Percentiles rank a stretch among this genome's conserved stretches.
phyloP scores from a whole-genome alignment of 352 stramenopile species.

The Phytophthora parvispora region DNA sequence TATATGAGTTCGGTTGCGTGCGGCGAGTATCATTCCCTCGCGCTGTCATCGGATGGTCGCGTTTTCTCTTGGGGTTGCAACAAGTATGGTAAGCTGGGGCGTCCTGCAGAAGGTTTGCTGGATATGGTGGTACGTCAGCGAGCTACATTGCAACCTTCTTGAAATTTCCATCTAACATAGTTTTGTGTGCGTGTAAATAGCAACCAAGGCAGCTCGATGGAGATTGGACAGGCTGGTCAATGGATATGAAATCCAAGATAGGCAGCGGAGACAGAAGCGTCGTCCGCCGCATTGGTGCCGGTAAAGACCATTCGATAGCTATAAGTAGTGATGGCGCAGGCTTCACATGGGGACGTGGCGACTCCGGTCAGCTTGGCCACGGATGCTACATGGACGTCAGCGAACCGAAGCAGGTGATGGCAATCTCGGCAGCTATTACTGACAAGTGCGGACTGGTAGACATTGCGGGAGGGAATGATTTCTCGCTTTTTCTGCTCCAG shows the following conservation, averaged over 20 bases:
- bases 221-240: conserved; percentile 50
- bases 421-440: conserved; percentile 39
- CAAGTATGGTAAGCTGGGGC: conserved; percentile 71
- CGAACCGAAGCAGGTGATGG: conserved; percentile 69
- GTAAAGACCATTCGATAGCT: conserved; percentile 73
- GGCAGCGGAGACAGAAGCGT: conserved; percentile 25
- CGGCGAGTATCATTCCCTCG: conserved; percentile 81
- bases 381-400: conserved; percentile 69
- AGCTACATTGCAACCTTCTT: not conserved
- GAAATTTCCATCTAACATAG: conserved; percentile 2
- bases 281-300: conserved; percentile 68
- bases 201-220: conserved; percentile 50
- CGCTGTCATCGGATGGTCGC: conserved; percentile 61
- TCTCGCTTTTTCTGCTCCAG: conserved; percentile 48
- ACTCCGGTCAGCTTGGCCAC: conserved; percentile 75
- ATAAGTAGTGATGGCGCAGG: conserved; percentile 62
- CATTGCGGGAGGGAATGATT: conserved; percentile 45
- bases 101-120: conserved; percentile 40
- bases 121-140: conserved; percentile 51
- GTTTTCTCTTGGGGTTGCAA: conserved; percentile 85
- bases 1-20: conserved; percentile 75
- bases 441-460: conserved; percentile 32
- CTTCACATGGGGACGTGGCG: conserved; percentile 79
- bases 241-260: conserved; percentile 42
- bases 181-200: conserved; percentile 28